Base-by-base conservation (phyloP, 2,329 filamentous ascomycete species). In the Aspergillus sp. region DNA sequence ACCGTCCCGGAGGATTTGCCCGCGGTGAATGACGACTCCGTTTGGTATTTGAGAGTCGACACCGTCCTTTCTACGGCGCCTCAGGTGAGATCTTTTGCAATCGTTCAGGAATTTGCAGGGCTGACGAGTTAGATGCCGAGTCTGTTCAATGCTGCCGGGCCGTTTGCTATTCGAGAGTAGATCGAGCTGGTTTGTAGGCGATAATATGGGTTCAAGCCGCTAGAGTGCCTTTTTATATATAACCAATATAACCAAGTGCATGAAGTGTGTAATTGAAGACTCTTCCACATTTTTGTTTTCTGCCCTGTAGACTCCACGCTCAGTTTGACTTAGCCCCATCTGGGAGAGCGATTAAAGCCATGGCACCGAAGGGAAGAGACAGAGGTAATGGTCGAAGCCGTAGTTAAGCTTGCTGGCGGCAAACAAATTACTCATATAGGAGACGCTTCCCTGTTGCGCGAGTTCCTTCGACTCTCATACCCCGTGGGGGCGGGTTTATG, bases 11-110 rank as follows among this genome's bases (percentile, higher is more conserved):
- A 56, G 36, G 36, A 70, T 51, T 29, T 73, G 49, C 71, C 70
- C 0, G 36, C 61, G 6, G 71, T 72, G 3, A 45, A 63, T 3
- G 66, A 73, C 62, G 65, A 64, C 2, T 62, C 61, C 4, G 60
- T 70, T 45, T 73, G 71, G 71, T 73, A 73, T 57, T 50, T 73
- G 59, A 63, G 71, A 31, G 14, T 72, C 39, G 51, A 51, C 6
- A 71, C 66, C 31, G n/a, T 46, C 16, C 56, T 73, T 36, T 47
- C 59, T 1, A 64, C 60, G 18, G 71, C 71, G 1, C 71, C 71
- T 10, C 71, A 72, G 68, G 70, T 72, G 59, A 42, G 69, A 53
- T 42, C 6, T 36, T 36, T 32, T 49, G 14, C 7, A 32, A n/a
- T 18, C 45, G 7, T 45, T 14, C 18, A 50, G 26, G 14, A 14